Percentiles rank a stretch among this genome's conserved stretches.
These are phyloP conservation scores for Botrytis fragariae DNA, from an alignment of 2,329 filamentous ascomycete genomes.

Conservation along the genomic window DNA sequence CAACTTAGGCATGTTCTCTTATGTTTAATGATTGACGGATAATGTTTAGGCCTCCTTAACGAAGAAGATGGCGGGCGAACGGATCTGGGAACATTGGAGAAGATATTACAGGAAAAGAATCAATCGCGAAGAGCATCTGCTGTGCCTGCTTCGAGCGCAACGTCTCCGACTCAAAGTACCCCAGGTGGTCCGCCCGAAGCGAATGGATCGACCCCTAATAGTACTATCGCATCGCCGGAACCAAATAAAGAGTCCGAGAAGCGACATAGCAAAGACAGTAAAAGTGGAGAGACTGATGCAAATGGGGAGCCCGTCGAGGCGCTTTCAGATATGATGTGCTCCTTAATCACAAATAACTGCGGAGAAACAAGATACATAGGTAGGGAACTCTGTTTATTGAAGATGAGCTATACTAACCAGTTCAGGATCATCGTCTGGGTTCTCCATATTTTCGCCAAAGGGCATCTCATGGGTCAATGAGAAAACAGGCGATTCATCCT, in stretches of 20 bases:
- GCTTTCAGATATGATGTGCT: slow-evolving; percentile 98
- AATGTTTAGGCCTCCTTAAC: slow-evolving; percentile 64
- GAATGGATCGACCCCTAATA: slow-evolving; percentile 44
- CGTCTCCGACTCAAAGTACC: slow-evolving; percentile 45
- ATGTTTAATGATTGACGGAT: slow-evolving; percentile 25
- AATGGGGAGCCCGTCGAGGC: slow-evolving; percentile 74
- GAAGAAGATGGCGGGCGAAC: slow-evolving; percentile 84
- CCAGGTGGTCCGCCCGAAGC: slow-evolving; percentile 38
- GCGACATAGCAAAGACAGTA: slow-evolving; percentile 32
- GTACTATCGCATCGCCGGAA: slow-evolving; percentile 51
- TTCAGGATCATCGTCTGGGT: slow-evolving; percentile 88
- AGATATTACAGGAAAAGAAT: slow-evolving; percentile 61
- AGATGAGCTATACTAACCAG: slow-evolving; percentile 16
- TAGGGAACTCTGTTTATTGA: slow-evolving; percentile 43
- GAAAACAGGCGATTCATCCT: slow-evolving; percentile 93
- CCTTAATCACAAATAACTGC: slow-evolving; percentile 87
- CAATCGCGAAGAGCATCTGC: slow-evolving; percentile 34
- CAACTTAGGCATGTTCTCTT: not conserved
- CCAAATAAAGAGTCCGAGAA: slow-evolving; percentile 31
- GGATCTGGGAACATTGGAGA: slow-evolving; percentile 85
- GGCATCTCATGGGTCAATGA: slow-evolving; percentile 98
- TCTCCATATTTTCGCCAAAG: slow-evolving; percentile 97
- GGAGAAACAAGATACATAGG: slow-evolving; percentile 96
- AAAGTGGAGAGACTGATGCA: slow-evolving; percentile 43
- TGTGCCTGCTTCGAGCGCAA: slow-evolving; percentile 33